These are phyloP conservation scores for Ceratocystis variospora DNA, from an alignment of 2,329 filamentous ascomycete genomes.

Conservation along the genomic window DNA sequence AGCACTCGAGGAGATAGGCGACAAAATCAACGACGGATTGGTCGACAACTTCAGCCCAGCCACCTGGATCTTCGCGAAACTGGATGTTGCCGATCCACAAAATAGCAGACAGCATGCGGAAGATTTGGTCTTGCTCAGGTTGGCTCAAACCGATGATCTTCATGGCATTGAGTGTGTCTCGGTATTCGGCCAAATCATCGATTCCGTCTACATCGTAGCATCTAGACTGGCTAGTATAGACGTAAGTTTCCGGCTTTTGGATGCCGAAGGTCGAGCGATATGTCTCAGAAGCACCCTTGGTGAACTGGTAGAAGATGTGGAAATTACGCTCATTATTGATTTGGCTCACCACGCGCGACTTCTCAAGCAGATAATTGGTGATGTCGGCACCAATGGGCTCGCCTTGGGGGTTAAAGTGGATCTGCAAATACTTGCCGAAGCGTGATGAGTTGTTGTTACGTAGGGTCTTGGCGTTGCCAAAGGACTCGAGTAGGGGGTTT, in stretches of 20 bases:
- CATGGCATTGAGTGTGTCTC: slow-evolving; percentile 89
- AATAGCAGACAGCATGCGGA: slow-evolving; percentile 83
- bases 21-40: slow-evolving; percentile 88
- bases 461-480: slow-evolving; percentile 95
- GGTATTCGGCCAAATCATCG: slow-evolving; percentile 77
- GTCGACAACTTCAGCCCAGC: slow-evolving; percentile 76
- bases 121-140: slow-evolving; percentile 86
- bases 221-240: slow-evolving; percentile 87
- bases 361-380: slow-evolving; percentile 94
- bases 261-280: slow-evolving; percentile 83
- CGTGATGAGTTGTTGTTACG: slow-evolving; percentile 98
- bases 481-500: slow-evolving; percentile 91
- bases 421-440: slow-evolving; percentile 95
- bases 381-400: slow-evolving; percentile 95
- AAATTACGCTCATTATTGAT: slow-evolving; percentile 95
- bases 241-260: slow-evolving; percentile 81
- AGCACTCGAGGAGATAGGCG: slow-evolving; percentile 83
- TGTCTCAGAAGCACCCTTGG: slow-evolving; percentile 77
- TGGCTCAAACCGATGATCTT: slow-evolving; percentile 79
- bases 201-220: slow-evolving; percentile 91
- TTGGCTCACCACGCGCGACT: slow-evolving; percentile 87
- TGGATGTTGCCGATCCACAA: slow-evolving; percentile 91
- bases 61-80: slow-evolving; percentile 77
- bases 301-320: slow-evolving; percentile 99
- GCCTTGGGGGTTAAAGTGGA: slow-evolving; percentile 83